phyloP scores from a whole-genome alignment of 148 eudicot species.

The Chenopodium suecicum region DNA sequence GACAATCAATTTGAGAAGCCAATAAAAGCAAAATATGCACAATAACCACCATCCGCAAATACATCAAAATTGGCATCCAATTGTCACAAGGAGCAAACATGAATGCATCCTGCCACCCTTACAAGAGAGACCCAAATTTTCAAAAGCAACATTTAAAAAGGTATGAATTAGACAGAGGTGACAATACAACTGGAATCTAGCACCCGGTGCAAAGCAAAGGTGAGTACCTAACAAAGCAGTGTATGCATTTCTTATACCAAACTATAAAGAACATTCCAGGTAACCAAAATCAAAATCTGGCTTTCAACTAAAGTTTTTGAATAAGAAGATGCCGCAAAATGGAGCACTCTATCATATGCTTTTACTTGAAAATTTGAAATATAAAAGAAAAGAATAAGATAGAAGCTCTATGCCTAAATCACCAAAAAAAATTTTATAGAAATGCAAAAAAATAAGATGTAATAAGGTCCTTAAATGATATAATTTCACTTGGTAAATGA shows the following conservation, averaged over 20 bases:
- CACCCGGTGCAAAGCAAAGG: neutral
- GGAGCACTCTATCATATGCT: neutral
- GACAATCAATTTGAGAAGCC: neutral
- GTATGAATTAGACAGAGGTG: neutral
- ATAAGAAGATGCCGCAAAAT: neutral
- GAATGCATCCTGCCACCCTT: neutral
- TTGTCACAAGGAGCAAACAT: neutral
- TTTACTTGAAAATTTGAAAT: too few relatives aligned
- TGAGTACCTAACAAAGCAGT: neutral
- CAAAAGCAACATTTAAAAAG: neutral
- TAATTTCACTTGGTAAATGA: too few relatives aligned
- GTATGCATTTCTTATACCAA: neutral
- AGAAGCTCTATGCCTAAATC: too few relatives aligned
- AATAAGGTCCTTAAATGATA: too few relatives aligned
- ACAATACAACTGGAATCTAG: neutral
- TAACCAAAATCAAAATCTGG: neutral
- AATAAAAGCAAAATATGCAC: neutral
- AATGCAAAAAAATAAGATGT: too few relatives aligned
- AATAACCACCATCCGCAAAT: neutral
- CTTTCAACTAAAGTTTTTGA: neutral
- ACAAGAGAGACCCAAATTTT: neutral
- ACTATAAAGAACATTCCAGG: neutral
- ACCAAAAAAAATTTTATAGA: too few relatives aligned
- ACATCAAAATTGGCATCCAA: neutral
- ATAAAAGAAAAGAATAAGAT: too few relatives aligned